These are phyloP conservation scores for Chytriomyces confervae DNA, from an alignment of 192 early-diverging fungal genomes.

Conservation along the genomic window DNA sequence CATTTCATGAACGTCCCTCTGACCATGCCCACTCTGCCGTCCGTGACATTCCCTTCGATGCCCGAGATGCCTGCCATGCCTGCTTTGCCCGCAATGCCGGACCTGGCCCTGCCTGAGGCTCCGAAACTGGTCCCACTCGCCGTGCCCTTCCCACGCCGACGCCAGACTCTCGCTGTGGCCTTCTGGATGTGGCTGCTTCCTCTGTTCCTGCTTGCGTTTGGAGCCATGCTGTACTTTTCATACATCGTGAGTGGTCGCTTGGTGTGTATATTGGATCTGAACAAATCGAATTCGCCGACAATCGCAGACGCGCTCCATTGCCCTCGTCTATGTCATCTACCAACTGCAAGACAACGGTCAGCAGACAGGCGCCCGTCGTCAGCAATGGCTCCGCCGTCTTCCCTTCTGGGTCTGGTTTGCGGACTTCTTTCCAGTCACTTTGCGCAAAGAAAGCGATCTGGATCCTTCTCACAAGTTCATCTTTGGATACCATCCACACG, in stretches of 20 bases:
- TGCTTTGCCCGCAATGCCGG: too few species aligned
- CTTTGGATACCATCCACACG: conserved; percentile 86
- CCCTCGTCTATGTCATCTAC: conserved; percentile 68
- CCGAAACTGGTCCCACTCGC: conserved; percentile 67
- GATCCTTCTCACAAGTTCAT: conserved; percentile 78
- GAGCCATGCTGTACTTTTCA: conserved; percentile 59
- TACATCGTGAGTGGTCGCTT: conserved; percentile 11
- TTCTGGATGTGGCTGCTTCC: conserved; percentile 70
- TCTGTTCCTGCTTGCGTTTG: conserved; percentile 61
- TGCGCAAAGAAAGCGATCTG: conserved; percentile 78
- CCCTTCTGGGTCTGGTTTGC: conserved; percentile 72
- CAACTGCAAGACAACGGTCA: conserved; percentile 71
- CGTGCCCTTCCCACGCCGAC: conserved; percentile 69
- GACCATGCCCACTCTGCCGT: too few species aligned
- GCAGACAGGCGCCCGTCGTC: conserved; percentile 69
- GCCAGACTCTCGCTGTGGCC: conserved; percentile 68
- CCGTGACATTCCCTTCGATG: too few species aligned
- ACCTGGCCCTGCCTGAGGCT: background rate
- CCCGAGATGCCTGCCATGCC: too few species aligned
- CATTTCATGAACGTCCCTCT: too few species aligned
- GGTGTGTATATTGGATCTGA: too few species aligned
- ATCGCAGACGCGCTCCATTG: conserved; percentile 11
- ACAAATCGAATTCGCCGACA: too few species aligned
- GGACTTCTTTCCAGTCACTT: conserved; percentile 71
- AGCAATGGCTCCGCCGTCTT: conserved; percentile 51